phyloP scores from a whole-genome alignment of 345 rosid genomes.

The Fremontodendron californicum region DNA sequence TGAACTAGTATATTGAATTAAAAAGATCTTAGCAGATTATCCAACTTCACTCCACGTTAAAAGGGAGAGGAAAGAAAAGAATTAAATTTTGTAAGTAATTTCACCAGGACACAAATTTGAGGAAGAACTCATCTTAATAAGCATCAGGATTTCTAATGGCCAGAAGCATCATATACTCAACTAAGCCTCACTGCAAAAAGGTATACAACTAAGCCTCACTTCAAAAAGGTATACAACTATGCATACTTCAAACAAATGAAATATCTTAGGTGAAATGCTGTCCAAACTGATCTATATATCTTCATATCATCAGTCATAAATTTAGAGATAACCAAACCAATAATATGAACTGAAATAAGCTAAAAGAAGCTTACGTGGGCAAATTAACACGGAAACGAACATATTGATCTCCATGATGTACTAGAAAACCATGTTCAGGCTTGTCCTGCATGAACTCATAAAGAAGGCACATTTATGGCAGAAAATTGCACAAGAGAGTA shows the following conservation, averaged over 20 bases:
- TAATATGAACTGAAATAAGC: background rate
- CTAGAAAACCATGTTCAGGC: constrained; percentile 63
- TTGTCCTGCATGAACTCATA: constrained; percentile 52
- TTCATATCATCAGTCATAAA: background rate
- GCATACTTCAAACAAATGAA: background rate
- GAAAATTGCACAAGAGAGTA: background rate
- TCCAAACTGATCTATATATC: background rate
- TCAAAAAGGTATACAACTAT: background rate
- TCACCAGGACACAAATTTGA: background rate
- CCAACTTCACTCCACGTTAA: background rate
- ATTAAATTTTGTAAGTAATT: background rate
- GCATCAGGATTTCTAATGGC: background rate
- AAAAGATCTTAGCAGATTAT: background rate
- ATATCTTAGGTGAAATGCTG: background rate
- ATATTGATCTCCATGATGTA: constrained; percentile 78
- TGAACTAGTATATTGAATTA: background rate
- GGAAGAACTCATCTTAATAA: background rate
- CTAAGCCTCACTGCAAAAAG: background rate
- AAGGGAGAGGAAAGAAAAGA: background rate
- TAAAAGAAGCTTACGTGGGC: constrained; percentile 58
- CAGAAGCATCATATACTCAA: background rate
- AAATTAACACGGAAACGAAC: constrained; percentile 75
- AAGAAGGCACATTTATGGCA: constrained; percentile 17
- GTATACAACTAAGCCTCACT: background rate
- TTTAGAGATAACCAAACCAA: background rate